Evolutionary conservation across 2,329 filamentous ascomycete species (phyloP).

Genomic region (Ceratocystiopsis brevicomis): DNA sequence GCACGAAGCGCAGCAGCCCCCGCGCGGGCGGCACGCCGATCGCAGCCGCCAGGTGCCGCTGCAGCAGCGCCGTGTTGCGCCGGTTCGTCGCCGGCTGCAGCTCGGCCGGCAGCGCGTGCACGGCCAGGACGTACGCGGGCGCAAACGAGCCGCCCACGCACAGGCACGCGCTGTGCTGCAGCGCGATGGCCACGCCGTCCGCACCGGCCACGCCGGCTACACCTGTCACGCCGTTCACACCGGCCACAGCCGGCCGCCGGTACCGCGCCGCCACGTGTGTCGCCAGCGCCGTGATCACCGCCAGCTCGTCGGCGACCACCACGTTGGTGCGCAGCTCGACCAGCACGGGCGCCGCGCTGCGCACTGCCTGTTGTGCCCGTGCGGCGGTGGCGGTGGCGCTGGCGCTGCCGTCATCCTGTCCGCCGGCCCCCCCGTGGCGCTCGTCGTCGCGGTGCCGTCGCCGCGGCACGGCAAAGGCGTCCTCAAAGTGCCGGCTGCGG

Average conservation of each 20-base stretch:
- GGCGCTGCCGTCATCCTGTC: conserved; percentile 6
- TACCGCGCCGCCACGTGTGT: conserved; percentile 58
- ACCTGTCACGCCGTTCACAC: too few species aligned
- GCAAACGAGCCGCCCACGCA: conserved; percentile 58
- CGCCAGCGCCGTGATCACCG: conserved; percentile 55
- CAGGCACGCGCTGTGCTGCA: conserved; percentile 60
- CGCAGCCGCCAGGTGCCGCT: conserved; percentile 53
- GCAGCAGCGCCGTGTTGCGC: conserved; percentile 59
- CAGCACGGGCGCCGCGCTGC: conserved; percentile 39
- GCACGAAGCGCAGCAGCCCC: conserved; percentile 54
- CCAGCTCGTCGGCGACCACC: conserved; percentile 53
- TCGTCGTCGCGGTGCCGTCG: too few species aligned
- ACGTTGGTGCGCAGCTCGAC: conserved; percentile 47
- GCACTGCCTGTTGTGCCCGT: too few species aligned
- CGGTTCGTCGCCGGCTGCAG: conserved; percentile 61
- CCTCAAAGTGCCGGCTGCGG: conserved; percentile 24
- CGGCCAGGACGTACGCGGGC: conserved; percentile 59
- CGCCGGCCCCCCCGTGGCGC: too few species aligned
- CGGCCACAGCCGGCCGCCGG: conserved; percentile 48
- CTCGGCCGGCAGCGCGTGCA: conserved; percentile 50
- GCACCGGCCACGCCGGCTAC: conserved; percentile 40
- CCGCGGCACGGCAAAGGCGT: too few species aligned
- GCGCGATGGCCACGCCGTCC: conserved; percentile 26
- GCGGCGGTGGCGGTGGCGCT: conserved; percentile 24
- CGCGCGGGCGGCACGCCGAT: conserved; percentile 46